Percentiles rank a stretch among this genome's conserved stretches.
Evolutionary conservation across 2,329 filamentous ascomycete genomes (phyloP).

Genomic region (Pseudonectria foliicola): DNA sequence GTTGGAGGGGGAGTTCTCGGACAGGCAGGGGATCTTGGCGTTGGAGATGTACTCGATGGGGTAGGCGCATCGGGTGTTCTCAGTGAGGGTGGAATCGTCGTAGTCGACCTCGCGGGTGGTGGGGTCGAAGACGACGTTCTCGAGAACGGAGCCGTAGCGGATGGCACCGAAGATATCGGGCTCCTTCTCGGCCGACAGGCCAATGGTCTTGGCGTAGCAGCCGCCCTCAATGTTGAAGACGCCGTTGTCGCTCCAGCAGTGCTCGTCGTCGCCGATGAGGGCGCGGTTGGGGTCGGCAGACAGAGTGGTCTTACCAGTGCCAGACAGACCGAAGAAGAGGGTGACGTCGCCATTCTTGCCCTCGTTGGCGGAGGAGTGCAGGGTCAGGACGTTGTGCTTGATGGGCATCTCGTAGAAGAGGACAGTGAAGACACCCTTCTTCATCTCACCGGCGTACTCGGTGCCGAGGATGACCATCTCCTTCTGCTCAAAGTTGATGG

Average conservation of each 20-base stretch:
- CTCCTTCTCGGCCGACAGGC: constrained; percentile 96
- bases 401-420: constrained; percentile 99
- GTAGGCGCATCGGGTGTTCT: constrained; percentile 98
- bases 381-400: constrained; percentile 97
- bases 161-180: constrained; percentile 96
- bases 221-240: constrained; percentile 99
- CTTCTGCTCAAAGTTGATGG: constrained; percentile 98
- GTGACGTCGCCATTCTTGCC: constrained; percentile 91
- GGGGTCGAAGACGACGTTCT: constrained; percentile 98
- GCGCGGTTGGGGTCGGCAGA: constrained; percentile 95
- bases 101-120: constrained; percentile 88
- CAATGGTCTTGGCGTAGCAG: constrained; percentile 98
- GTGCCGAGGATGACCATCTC: constrained; percentile 99
- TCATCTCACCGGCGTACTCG: constrained; percentile 80
- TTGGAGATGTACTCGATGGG: constrained; percentile 99
- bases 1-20: constrained; percentile 82
- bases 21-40: constrained; percentile 96
- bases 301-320: constrained; percentile 96
- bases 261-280: constrained; percentile 97
- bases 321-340: constrained; percentile 97
- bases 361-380: constrained; percentile 98
- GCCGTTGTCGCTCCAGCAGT: constrained; percentile 96
- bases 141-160: constrained; percentile 91
- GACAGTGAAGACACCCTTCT: constrained; percentile 98
- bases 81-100: constrained; percentile 87